Evolutionary conservation across 1,139 yeast species (phyloP).

Genomic region (Kluyveromyces sp.): DNA sequence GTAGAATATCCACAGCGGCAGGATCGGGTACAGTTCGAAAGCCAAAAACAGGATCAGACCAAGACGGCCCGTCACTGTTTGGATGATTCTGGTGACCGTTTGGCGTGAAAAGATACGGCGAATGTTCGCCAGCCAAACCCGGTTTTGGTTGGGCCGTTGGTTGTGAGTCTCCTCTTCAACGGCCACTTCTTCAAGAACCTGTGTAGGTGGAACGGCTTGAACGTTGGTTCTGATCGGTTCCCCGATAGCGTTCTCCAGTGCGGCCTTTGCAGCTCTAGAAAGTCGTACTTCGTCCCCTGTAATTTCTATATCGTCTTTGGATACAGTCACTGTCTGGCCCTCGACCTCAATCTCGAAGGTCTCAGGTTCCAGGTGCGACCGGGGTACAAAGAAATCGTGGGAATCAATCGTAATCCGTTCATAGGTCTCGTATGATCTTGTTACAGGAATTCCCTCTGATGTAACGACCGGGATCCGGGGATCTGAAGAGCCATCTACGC

Average conservation of each 20-base stretch:
- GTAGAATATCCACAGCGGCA: conserved; percentile 2
- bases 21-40: not conserved
- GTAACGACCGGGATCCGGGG: not conserved
- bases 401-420: conserved; percentile 11
- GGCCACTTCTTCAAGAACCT: not conserved
- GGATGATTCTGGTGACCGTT: not conserved
- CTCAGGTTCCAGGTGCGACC: conserved; percentile 8
- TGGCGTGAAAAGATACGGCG: not conserved
- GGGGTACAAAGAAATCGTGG: conserved; percentile 8
- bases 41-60: not conserved
- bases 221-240: not conserved
- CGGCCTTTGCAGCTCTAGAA: not conserved
- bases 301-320: not conserved
- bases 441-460: conserved; percentile 8
- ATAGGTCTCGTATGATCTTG: conserved; percentile 10
- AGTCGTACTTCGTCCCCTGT: not conserved
- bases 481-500: not conserved
- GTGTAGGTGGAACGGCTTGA: not conserved
- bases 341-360: conserved; percentile 4
- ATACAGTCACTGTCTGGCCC: conserved; percentile 4
- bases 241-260: conserved; percentile 3
- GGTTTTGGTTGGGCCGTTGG: not conserved
- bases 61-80: not conserved
- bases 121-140: too few species aligned
- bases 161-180: not conserved